Evolutionary conservation across 306 rosid species (phyloP).

Genomic region (Prunus davidiana): DNA sequence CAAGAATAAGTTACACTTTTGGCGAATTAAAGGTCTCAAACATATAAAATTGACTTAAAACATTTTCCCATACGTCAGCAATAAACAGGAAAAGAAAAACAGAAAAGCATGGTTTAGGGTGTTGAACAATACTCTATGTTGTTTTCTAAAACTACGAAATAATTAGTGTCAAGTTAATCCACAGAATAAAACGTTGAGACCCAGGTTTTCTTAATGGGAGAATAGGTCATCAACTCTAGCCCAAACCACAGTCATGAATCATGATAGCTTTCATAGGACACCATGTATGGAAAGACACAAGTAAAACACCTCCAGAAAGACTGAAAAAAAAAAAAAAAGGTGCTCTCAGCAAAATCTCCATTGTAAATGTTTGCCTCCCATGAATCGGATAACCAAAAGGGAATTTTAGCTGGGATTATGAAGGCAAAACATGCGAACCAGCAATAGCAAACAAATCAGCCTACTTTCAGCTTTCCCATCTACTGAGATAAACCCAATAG

Average conservation of each 20-base stretch:
- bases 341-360: slow-evolving; percentile 27
- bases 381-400: slow-evolving; percentile 41
- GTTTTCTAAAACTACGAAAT: neutral
- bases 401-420: slow-evolving; percentile 45
- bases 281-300: slow-evolving; percentile 38
- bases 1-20: neutral
- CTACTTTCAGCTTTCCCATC: neutral
- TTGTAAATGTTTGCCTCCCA: slow-evolving; percentile 15
- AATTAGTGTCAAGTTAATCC: neutral
- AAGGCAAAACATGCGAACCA: slow-evolving; percentile 26
- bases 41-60: neutral
- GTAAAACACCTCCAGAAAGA: slow-evolving; percentile 33
- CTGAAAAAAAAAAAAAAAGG: neutral
- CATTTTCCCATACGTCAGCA: neutral
- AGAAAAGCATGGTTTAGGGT: neutral
- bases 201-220: neutral
- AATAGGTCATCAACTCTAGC: neutral
- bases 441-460: neutral
- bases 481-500: slow-evolving; percentile 14
- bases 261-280: neutral
- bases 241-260: neutral
- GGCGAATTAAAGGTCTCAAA: neutral
- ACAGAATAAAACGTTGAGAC: neutral
- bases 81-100: neutral
- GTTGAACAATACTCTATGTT: slow-evolving; percentile 1